These are phyloP conservation scores for Earliella scabrosa DNA, from an alignment of 1,284 basidiomycete genomes.

Conservation along the genomic window DNA sequence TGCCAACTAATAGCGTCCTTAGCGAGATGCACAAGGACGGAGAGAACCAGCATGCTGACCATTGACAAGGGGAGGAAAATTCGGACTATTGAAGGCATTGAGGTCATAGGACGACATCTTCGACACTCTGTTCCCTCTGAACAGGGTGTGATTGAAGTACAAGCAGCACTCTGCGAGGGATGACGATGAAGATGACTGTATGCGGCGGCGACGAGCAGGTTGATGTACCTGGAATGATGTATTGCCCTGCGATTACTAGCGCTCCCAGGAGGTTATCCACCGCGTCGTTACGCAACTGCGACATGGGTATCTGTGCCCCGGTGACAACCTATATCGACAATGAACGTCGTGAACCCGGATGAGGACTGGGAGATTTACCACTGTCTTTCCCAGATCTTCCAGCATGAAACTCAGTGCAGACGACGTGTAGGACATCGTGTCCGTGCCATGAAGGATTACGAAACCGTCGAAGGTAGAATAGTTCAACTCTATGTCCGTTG, in stretches of 20 bases:
- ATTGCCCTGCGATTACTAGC: slow-evolving; percentile 86
- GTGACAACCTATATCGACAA: slow-evolving; percentile 69
- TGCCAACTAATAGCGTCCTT: slow-evolving; percentile 63
- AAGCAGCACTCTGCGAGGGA: slow-evolving; percentile 71
- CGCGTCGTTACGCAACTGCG: slow-evolving; percentile 88
- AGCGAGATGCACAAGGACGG: background rate
- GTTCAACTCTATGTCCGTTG: slow-evolving; percentile 90
- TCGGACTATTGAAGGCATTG: slow-evolving; percentile 86
- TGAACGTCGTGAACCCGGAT: too few relatives aligned
- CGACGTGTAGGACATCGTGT: slow-evolving; percentile 90
- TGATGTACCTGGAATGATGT: slow-evolving; percentile 80
- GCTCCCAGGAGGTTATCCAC: slow-evolving; percentile 90
- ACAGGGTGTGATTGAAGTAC: slow-evolving; percentile 89
- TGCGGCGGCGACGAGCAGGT: background rate
- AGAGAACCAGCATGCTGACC: slow-evolving; percentile 46
- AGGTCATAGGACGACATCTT: slow-evolving; percentile 88
- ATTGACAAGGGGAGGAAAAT: slow-evolving; percentile 84
- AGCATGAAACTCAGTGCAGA: slow-evolving; percentile 89
- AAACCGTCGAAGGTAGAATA: slow-evolving; percentile 87
- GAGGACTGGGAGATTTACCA: too few relatives aligned
- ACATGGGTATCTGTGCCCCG: slow-evolving; percentile 91
- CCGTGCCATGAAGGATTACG: slow-evolving; percentile 91
- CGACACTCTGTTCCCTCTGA: slow-evolving; percentile 85
- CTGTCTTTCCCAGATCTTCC: slow-evolving; percentile 90
- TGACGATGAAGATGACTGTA: background rate